Base-by-base conservation (phyloP, 1,139 yeast species). In the Kazachstania sp. region DNA sequence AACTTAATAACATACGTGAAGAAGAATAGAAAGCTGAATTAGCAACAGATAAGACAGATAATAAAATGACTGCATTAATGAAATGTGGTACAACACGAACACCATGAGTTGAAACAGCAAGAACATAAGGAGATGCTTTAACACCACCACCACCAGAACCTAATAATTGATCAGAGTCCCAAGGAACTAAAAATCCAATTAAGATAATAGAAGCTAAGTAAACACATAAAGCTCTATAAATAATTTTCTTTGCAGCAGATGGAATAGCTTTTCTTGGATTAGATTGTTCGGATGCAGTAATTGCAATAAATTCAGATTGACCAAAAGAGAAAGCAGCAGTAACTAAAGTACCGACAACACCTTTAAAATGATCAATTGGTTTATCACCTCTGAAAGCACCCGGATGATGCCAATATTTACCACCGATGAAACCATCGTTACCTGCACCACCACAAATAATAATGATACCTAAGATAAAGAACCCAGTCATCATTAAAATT, bases 241-340 rank as follows among this genome's bases (percentile, higher is more conserved):
- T 74, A 35, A 83, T 86, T 62, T 82, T 86, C 64, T 83, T 83
- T 47, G 82, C 79, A 37, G 92, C 92, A 49, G 76, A 70, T 51
- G 92, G 90, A 48, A 85, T 74, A 16, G 86, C 70, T 60, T 75
- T 77, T 61, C 83, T 72, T 51, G 96, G 96, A 68, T 86, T 84
- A 45, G 75, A 73, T 48, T 95, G 83, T 68, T 90, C 97, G 29
- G 95, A 88, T 34, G 95, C 94, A 32, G 95, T 90, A 56, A 90
- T 72, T 46, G 95, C 95, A 50, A 84, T 80, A 57, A 83, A 73
- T 68, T 86, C 95, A 42, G 86, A 78, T 58, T 94, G 94, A 46
- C 90, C 88, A 59, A 85, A 83, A 4, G 95, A 80, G 67, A 86
- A 88, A 6, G 95, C 94, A 28, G 95, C 94, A 31, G 83, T 78